phyloP scores from a whole-genome alignment of 2,329 filamentous ascomycete species.

The Dryadomyces quercus-mongolicae region DNA sequence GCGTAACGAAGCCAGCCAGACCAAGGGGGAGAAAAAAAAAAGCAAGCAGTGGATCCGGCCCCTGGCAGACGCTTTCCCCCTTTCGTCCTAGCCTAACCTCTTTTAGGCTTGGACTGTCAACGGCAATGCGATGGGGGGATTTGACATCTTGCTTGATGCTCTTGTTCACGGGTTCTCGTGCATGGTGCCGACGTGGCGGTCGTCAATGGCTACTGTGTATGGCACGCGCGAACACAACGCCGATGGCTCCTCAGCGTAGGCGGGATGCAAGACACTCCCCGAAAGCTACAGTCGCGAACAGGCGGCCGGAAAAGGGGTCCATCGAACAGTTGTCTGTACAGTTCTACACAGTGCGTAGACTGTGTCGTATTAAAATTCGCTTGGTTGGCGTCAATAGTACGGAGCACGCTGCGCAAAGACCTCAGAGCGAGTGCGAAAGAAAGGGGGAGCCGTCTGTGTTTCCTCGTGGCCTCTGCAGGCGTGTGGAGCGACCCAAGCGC shows the following conservation, averaged over 20 bases:
- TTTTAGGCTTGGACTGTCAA: neutral
- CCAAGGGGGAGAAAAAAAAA: neutral
- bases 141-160: neutral
- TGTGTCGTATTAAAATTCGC: neutral
- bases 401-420: neutral
- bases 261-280: no score
- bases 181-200: neutral
- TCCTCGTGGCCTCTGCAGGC: no score
- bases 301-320: neutral
- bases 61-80: neutral
- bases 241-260: no score
- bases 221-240: no score
- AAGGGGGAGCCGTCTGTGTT: neutral
- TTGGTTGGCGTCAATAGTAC: neutral
- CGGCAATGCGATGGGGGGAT: conserved; percentile 1
- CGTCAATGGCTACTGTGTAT: neutral
- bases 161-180: neutral
- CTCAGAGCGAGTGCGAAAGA: neutral
- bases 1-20: neutral
- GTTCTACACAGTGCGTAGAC: neutral
- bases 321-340: neutral
- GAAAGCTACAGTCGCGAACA: neutral
- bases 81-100: neutral
- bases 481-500: no score
- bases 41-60: neutral